These are phyloP conservation scores for Dalechampia spathulata DNA, from an alignment of 441 rosid genomes.

Conservation along the genomic window DNA sequence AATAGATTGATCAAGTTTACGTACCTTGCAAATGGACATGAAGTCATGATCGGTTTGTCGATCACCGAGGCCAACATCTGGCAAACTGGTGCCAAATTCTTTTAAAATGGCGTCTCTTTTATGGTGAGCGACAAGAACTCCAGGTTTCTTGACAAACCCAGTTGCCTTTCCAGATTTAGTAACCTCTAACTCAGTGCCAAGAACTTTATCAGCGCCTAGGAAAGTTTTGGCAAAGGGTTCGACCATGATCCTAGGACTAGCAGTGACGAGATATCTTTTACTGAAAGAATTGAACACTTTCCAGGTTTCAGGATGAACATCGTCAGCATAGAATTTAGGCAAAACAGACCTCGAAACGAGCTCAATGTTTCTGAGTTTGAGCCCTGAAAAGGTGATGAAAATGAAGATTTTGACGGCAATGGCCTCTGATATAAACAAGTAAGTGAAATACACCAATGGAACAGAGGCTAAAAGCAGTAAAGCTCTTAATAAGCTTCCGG, in stretches of 20 bases:
- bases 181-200: slow-evolving; percentile 70
- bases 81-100: slow-evolving; percentile 55
- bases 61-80: slow-evolving; percentile 82
- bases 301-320: slow-evolving; percentile 83
- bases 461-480: slow-evolving; percentile 49
- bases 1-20: too few species aligned
- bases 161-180: slow-evolving; percentile 68
- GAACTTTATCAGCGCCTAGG: slow-evolving; percentile 72
- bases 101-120: slow-evolving; percentile 55
- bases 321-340: slow-evolving; percentile 76
- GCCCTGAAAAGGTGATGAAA: slow-evolving; percentile 64
- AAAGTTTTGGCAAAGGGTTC: slow-evolving; percentile 68
- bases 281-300: slow-evolving; percentile 72
- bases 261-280: slow-evolving; percentile 59
- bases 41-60: slow-evolving; percentile 61
- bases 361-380: slow-evolving; percentile 61
- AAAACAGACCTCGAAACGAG: slow-evolving; percentile 71
- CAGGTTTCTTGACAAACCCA: slow-evolving; percentile 60
- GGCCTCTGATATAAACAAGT: slow-evolving; percentile 61
- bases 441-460: slow-evolving; percentile 62
- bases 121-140: slow-evolving; percentile 54
- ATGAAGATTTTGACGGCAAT: slow-evolving; percentile 51
- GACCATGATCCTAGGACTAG: slow-evolving; percentile 74
- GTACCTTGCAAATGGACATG: slow-evolving; percentile 89
- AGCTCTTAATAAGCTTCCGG: slow-evolving; percentile 74